Base-by-base conservation (phyloP, 306 rosid species). In the Datisca glomerata region DNA sequence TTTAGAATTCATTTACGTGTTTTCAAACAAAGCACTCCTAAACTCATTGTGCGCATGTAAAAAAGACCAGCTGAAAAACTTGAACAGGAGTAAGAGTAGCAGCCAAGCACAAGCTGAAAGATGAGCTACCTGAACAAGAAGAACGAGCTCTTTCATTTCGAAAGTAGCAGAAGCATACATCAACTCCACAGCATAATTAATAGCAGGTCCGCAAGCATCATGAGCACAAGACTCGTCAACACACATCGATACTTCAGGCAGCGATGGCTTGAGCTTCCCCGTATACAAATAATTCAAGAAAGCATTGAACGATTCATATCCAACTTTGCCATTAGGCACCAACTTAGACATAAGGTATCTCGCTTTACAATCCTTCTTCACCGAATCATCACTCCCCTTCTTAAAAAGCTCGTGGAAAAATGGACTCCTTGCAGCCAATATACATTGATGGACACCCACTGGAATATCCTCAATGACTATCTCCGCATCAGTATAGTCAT, bases 81-180 rank as follows among this genome's bases (percentile, higher is more conserved):
- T n/a, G n/a, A n/a, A n/a, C n/a, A n/a, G n/a, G n/a, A n/a, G n/a
- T n/a, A n/a, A n/a, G n/a, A n/a, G n/a, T n/a, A n/a, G n/a, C n/a
- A n/a, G n/a, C n/a, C n/a, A n/a, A n/a, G 14, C 38, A 11, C 25
- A 33, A 24, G 42, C 13, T 12, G 20, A 47, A 65, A 66, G 47
- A 45, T 21, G 34, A 56, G 8, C 24, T 56, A 89, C 97, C 97
- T 89, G 97, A 49, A 77, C 75, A 59, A 77, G 70, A 29, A 51
- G 60, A 53, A 84, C 86, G 7, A 89, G 76, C 65, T 89, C 97
- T 51, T 77, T 83, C 79, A 80, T 80, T 69, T 72, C 78, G 64
- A 89, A 89, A 47, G 75, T 72, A 28, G 65, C 56, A 47, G 97
- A 80, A 57, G 93, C 95, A 75, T 74, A 83, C 93, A 89, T 70